Evolutionary conservation across 306 rosid genomes (phyloP), one percentile per base, ranked within the genome.

Genomic region (Adenanthera pavonina): DNA sequence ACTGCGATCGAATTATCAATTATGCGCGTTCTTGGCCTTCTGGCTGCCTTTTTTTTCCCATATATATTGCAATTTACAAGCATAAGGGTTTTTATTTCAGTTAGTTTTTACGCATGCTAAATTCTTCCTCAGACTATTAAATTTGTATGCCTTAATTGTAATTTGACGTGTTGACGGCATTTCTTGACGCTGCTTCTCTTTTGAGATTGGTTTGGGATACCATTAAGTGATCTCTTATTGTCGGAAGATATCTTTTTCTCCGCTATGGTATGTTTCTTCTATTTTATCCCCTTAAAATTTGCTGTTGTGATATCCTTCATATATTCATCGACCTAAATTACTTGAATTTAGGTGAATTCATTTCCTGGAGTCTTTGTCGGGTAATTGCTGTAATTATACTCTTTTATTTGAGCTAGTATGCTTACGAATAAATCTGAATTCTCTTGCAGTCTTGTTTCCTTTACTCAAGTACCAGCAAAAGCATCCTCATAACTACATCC

Each of bases 401-500:
- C 38, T 79, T 19, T 69, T 44, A 59, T 40, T 19, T 64, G 68
- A 47, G 12, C 40, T 46, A 41, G 60, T 47, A 47, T 44, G 66
- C 34, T 17, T 46, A 82, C 13, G 4, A 54, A 77, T 67, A 17
- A n/a, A 19, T 57, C 10, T 69, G 41, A n/a, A 60, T 0, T 72
- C 6, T 44, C 48, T 52, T 84, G 88, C 88, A 95, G 99, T 95
- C 79, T 76, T 95, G 85, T 90, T 97, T 87, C 99, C 99, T 19
- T 80, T 95, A 60, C 89, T 91, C 77, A 85, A 82, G 79, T 95
- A 90, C 74, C 97, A 92, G 85, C 94, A 93, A 69, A 95, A 89
- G 91, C 99, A 95, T 84, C 92, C 97, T 8, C 86, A 84, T 78
- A 95, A 95, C 85, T 89, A 93, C 36, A 77, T 95, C 76, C 85